phyloP scores from a whole-genome alignment of 192 early-diverging fungal species.

The Mortierella hygrophila region DNA sequence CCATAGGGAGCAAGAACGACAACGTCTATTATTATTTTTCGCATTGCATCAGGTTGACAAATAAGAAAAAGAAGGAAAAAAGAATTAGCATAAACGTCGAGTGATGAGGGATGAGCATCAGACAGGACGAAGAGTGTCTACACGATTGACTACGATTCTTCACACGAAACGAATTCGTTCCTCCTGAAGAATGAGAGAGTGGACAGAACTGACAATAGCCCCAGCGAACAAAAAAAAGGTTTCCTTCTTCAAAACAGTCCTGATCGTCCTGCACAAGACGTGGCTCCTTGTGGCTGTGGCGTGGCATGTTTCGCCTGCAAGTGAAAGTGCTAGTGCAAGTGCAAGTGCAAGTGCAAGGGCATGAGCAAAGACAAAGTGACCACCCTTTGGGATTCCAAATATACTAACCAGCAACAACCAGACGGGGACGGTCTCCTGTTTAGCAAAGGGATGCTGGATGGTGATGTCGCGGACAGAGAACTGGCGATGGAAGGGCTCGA shows the following conservation, averaged over 20 bases:
- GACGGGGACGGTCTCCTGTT: constrained; percentile 62
- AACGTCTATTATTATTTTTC: constrained; percentile 30
- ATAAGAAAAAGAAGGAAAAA: background rate
- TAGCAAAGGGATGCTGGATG: constrained; percentile 74
- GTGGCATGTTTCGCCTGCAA: too few species aligned
- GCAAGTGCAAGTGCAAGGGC: too few species aligned
- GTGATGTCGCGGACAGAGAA: constrained; percentile 81
- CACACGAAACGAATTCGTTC: background rate
- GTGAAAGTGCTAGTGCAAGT: too few species aligned
- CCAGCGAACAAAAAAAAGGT: too few species aligned
- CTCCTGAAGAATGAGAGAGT: too few species aligned
- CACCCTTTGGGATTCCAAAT: too few species aligned
- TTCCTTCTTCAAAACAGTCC: too few species aligned
- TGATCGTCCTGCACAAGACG: too few species aligned
- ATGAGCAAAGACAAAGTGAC: too few species aligned
- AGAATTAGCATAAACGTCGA: background rate
- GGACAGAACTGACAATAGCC: too few species aligned
- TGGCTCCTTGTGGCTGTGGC: too few species aligned
- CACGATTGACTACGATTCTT: background rate
- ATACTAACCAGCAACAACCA: constrained; percentile 48
- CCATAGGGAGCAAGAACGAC: constrained; percentile 53
- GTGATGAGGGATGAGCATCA: background rate
- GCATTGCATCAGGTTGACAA: background rate
- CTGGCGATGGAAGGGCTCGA: constrained; percentile 79
- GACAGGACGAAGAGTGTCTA: too few species aligned